Evolutionary conservation across 2,329 filamentous ascomycete genomes (phyloP).

Genomic region (Lachnellula suecica): DNA sequence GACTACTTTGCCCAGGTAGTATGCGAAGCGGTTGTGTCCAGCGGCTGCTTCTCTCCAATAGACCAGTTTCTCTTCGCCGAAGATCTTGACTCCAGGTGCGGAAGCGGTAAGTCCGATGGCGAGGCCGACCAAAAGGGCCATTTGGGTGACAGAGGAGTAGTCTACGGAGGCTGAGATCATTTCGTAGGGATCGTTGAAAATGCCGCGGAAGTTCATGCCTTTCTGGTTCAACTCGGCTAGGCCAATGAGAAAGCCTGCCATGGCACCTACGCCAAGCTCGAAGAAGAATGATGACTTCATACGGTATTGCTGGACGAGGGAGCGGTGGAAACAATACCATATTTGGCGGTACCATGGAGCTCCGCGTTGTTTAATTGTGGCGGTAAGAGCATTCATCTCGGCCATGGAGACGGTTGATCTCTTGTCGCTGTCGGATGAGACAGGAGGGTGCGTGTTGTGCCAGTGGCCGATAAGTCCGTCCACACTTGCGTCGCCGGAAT

Average conservation of each 20-base stretch:
- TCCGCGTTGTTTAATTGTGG: slow-evolving; percentile 49
- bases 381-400: slow-evolving; percentile 41
- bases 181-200: slow-evolving; percentile 50
- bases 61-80: slow-evolving; percentile 55
- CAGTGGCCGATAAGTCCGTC: slow-evolving; percentile 51
- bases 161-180: slow-evolving; percentile 52
- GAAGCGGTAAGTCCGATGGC: slow-evolving; percentile 55
- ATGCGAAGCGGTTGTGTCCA: slow-evolving; percentile 54
- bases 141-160: slow-evolving; percentile 48
- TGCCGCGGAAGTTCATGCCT: slow-evolving; percentile 52
- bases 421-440: slow-evolving; percentile 27
- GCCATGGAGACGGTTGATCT: slow-evolving; percentile 32
- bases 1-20: slow-evolving; percentile 55
- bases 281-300: slow-evolving; percentile 49
- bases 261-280: slow-evolving; percentile 51
- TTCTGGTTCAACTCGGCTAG: slow-evolving; percentile 49
- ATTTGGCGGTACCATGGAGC: slow-evolving; percentile 48
- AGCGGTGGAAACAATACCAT: slow-evolving; percentile 51
- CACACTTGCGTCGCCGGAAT: slow-evolving; percentile 44
- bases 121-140: slow-evolving; percentile 52
- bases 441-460: slow-evolving; percentile 30
- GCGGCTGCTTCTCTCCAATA: slow-evolving; percentile 55
- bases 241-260: slow-evolving; percentile 54
- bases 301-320: slow-evolving; percentile 57
- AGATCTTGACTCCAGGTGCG: slow-evolving; percentile 55